Conservation (phyloP, 2,329 filamentous ascomycete species). For the Ambrosiella beaveri region DNA sequence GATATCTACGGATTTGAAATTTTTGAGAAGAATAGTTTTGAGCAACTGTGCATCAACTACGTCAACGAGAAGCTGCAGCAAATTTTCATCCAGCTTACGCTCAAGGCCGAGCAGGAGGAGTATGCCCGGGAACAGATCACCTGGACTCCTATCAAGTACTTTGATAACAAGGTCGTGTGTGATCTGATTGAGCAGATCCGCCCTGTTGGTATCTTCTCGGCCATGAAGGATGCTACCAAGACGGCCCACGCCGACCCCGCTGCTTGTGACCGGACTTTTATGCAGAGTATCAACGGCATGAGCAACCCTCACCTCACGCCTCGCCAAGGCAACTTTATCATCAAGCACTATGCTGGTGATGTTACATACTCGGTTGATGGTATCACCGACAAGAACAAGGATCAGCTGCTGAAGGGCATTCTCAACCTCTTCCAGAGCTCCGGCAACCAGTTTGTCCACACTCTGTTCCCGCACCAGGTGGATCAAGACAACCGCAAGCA, state of each 20-base stretch:
- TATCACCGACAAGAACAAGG: constrained; percentile 99
- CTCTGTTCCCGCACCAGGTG: constrained; percentile 78
- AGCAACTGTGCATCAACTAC: constrained; percentile 98
- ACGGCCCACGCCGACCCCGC: constrained; percentile 93
- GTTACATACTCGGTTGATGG: constrained; percentile 87
- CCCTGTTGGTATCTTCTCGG: constrained; percentile 84
- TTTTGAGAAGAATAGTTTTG: constrained; percentile 97
- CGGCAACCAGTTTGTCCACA: constrained; percentile 70
- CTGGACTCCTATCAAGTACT: constrained; percentile 98
- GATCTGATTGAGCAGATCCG: constrained; percentile 86
- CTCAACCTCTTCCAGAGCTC: constrained; percentile 74
- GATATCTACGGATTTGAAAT: constrained; percentile 99
- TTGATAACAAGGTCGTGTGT: constrained; percentile 98
- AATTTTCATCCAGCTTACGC: constrained; percentile 93
- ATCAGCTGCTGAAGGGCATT: constrained; percentile 85
- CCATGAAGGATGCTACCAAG: constrained; percentile 92
- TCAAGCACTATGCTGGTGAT: constrained; percentile 97
- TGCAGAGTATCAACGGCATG: constrained; percentile 80
- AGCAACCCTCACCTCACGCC: constrained; percentile 82
- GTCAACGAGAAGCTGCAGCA: constrained; percentile 99
- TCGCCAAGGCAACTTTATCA: constrained; percentile 88
- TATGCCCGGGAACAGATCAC: constrained; percentile 91
- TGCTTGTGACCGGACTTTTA: constrained; percentile 89
- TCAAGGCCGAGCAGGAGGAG: constrained; percentile 95
- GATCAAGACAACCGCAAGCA: constrained; percentile 91